These are phyloP conservation scores for Penicillium thymicola DNA, from an alignment of 2,329 filamentous ascomycete species.

Conservation along the genomic window DNA sequence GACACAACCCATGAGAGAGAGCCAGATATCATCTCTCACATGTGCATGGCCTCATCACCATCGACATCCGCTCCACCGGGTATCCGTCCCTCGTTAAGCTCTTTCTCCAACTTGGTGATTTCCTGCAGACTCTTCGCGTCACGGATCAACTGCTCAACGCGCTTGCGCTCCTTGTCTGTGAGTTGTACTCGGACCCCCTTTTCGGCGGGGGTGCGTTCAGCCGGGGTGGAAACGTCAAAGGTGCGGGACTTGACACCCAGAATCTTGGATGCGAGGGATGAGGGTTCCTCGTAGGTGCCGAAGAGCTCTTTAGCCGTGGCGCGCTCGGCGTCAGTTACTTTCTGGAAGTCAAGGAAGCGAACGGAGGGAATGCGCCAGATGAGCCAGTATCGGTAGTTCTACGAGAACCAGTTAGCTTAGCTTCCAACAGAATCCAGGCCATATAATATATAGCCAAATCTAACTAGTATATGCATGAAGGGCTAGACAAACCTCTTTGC, in stretches of 20 bases:
- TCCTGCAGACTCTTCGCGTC: constrained; percentile 87
- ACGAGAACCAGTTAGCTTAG: constrained; percentile 9
- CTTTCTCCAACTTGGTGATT: constrained; percentile 86
- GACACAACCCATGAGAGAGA: neutral
- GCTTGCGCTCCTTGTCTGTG: constrained; percentile 82
- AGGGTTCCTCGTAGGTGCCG: constrained; percentile 72
- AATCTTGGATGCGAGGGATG: constrained; percentile 77
- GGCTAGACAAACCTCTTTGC: constrained; percentile 71
- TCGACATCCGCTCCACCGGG: constrained; percentile 58
- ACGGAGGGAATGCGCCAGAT: constrained; percentile 82
- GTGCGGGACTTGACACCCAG: constrained; percentile 78
- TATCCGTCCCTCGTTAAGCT: constrained; percentile 82
- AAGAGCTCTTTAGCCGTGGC: constrained; percentile 75
- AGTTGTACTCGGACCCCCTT: constrained; percentile 77
- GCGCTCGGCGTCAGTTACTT: constrained; percentile 84
- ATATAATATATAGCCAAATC: neutral
- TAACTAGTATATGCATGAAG: neutral
- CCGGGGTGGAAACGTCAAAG: constrained; percentile 54
- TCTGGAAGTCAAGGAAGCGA: constrained; percentile 87
- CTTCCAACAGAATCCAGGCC: neutral
- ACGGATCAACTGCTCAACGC: constrained; percentile 80
- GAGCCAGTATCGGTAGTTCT: constrained; percentile 92
- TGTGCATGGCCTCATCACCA: constrained; percentile 38
- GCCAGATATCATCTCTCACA: constrained; percentile 21
- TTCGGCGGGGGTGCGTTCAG: constrained; percentile 43